Conservation (phyloP, 1,284 basidiomycete species). For the Microbotryum silenes-acaulis region DNA sequence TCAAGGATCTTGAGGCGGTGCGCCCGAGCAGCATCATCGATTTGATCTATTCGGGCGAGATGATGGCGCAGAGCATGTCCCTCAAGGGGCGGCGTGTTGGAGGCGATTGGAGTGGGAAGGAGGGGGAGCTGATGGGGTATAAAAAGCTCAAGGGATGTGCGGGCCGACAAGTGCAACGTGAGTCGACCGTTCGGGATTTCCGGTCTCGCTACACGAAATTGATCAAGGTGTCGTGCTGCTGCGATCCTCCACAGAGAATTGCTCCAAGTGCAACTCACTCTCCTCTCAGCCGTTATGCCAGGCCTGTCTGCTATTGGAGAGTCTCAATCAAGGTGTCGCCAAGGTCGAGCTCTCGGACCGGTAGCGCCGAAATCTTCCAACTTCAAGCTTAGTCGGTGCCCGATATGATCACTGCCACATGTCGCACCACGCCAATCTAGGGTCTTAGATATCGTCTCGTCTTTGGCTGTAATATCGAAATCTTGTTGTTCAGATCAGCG, state of each 20-base stretch:
- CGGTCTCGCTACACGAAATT: neutral
- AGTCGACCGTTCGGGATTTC: neutral
- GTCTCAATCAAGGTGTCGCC: slow-evolving; percentile 64
- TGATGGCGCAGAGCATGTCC: slow-evolving; percentile 34
- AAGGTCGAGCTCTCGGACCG: slow-evolving; percentile 10
- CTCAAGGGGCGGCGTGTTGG: slow-evolving; percentile 63
- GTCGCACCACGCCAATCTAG: no score
- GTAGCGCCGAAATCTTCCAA: no score
- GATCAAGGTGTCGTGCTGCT: neutral
- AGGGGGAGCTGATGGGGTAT: slow-evolving; percentile 43
- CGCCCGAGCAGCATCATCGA: slow-evolving; percentile 93
- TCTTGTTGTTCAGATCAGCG: no score
- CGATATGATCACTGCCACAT: no score
- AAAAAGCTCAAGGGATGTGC: slow-evolving; percentile 13
- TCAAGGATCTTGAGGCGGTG: slow-evolving; percentile 91
- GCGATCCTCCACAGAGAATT: slow-evolving; percentile 56
- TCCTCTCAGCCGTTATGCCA: slow-evolving; percentile 83
- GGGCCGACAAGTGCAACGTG: slow-evolving; percentile 16
- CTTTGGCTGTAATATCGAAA: no score
- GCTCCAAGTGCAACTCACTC: slow-evolving; percentile 82
- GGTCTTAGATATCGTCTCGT: no score
- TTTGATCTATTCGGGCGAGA: slow-evolving; percentile 76
- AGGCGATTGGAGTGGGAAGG: slow-evolving; percentile 65
- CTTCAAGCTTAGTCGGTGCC: no score
- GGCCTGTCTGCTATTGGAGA: slow-evolving; percentile 81